Base-by-base conservation (phyloP, 148 eudicot genomes). In the Suaeda aralocaspica region DNA sequence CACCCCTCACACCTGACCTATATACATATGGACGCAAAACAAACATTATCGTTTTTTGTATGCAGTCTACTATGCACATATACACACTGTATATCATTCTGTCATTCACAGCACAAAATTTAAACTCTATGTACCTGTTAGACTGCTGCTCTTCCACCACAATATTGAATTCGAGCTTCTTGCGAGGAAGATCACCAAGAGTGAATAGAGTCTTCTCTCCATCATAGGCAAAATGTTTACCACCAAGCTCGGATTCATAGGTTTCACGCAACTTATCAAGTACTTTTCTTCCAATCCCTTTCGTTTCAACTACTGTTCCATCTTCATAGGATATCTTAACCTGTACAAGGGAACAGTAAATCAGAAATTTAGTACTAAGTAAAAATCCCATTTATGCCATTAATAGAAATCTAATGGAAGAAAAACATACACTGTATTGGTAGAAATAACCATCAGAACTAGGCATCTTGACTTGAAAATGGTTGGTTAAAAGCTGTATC, bases 261-360 rank as follows among this genome's bases (percentile, higher is more conserved):
- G 92, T 93, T 29, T 88, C 88, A 3, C 82, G 84, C 3, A 90
- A 92, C 63, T 84, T 75, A 57, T 90, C 96, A 6, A 93, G 74
- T 21, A 85, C 73, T 59, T 53, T 78, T 18, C 86, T 73, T 19
- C 86, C 89, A 26, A 80, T 62, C 2, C 89, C 89, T 56, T 85
- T 85, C 2, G 39, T 84, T 13, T 85, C 85, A 0, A 78, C 84
- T 0, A 78, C 74, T 26, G 67, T 76, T 1, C 81, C 89, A 78
- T 82, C 89, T 57, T 85, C 86, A 46, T 85, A 82, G 2, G 53
- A 3, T 7, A 50, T 50, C 53, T 50, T 16, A 50, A 50, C 53
- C 22, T 50, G 22, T 22, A 50, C 19, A 50, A 3, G 3, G 6
- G 2, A 50, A 50, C 21, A 16, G 53, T 19, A 50, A 50, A n/a